Conservation (phyloP, 2,329 filamentous ascomycete species). For the Colletotrichum sp. region DNA sequence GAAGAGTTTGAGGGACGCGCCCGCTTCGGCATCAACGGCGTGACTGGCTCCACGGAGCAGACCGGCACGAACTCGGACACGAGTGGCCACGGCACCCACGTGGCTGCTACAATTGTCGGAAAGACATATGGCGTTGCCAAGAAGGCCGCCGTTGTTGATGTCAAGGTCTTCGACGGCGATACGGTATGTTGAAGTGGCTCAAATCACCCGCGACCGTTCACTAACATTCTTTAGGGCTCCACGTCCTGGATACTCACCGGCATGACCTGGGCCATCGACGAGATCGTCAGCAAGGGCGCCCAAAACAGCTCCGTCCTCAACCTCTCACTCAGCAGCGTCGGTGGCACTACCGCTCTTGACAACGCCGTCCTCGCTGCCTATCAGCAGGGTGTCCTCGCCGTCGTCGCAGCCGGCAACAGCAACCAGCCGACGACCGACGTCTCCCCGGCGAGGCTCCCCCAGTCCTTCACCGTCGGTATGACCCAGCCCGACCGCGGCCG, state of each 20-base stretch:
- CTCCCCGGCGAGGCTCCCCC: slow-evolving; percentile 49
- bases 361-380: slow-evolving; percentile 49
- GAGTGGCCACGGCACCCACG: slow-evolving; percentile 34
- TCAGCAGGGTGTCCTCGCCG: slow-evolving; percentile 51
- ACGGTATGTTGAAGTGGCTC: slow-evolving; percentile 27
- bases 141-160: slow-evolving; percentile 27
- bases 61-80: slow-evolving; percentile 20
- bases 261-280: slow-evolving; percentile 29
- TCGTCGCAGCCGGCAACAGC: slow-evolving; percentile 61
- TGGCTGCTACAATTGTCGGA: slow-evolving; percentile 33
- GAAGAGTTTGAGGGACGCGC: slow-evolving; percentile 33
- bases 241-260: slow-evolving; percentile 25
- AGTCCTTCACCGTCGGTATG: slow-evolving; percentile 31
- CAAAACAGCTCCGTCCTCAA: slow-evolving; percentile 37
- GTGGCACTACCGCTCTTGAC: slow-evolving; percentile 56
- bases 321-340: slow-evolving; percentile 43
- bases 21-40: slow-evolving; percentile 29
- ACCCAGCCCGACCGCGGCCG: slow-evolving; percentile 16
- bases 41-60: slow-evolving; percentile 26
- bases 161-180: slow-evolving; percentile 32
- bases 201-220: neutral
- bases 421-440: slow-evolving; percentile 36
- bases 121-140: slow-evolving; percentile 37
- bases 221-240: neutral
- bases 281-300: slow-evolving; percentile 23